Conservation (phyloP, 2,329 filamentous ascomycete genomes). For the Pyrenochaeta sp. region DNA sequence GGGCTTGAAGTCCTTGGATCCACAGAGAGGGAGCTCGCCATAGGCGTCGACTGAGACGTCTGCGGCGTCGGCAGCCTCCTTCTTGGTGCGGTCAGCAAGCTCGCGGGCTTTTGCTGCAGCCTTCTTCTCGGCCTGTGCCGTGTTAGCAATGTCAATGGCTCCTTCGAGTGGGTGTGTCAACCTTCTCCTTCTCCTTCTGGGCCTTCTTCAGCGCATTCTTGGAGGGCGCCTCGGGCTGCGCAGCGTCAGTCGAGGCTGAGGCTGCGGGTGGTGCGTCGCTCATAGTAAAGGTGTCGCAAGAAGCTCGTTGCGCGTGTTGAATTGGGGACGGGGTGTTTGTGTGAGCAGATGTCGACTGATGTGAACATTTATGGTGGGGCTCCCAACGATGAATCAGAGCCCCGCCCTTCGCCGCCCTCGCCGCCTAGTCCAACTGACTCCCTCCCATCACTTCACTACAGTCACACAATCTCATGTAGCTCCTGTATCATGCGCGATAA, state of each 20-base stretch:
- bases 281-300: constrained; percentile 28
- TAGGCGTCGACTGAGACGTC: constrained; percentile 80
- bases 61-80: constrained; percentile 72
- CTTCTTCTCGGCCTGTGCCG: constrained; percentile 44
- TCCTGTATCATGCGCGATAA: too few species aligned
- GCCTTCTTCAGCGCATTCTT: constrained; percentile 4
- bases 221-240: constrained; percentile 33
- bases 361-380: constrained; percentile 21
- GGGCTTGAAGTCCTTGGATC: constrained; percentile 60
- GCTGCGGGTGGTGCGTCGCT: constrained; percentile 39
- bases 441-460: neutral
- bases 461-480: too few species aligned
- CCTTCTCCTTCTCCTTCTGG: constrained; percentile 52
- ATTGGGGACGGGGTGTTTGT: constrained; percentile 3
- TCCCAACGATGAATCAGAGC: constrained; percentile 21
- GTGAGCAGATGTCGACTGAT: neutral
- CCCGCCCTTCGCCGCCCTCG: constrained; percentile 26
- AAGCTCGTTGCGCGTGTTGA: constrained; percentile 4
- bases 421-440: constrained; percentile 6
- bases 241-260: constrained; percentile 26
- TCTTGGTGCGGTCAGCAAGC: constrained; percentile 55
- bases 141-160: constrained; percentile 13
- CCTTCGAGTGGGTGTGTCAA: neutral
- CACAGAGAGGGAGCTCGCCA: constrained; percentile 69
- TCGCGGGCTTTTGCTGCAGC: constrained; percentile 46